Evolutionary conservation across 2,329 filamentous ascomycete species (phyloP), one percentile per base, ranked within the genome.

Genomic region (Dothistroma septosporum): DNA sequence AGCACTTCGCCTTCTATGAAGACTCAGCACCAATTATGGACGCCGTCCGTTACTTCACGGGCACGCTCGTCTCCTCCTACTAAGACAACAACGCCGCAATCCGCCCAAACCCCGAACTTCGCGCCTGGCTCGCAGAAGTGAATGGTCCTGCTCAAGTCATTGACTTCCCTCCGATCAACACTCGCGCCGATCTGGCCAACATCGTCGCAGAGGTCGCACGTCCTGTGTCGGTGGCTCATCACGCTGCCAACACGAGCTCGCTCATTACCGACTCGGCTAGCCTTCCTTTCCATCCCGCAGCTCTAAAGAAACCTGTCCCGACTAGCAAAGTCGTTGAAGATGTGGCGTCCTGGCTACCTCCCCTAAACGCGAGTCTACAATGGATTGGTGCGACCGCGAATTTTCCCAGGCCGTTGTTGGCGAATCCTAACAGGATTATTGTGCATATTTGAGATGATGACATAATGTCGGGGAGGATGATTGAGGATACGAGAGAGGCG

Each of bases 41-140:
- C 50, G 73, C 71, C 3, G 77, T 77, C 52, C 67, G 68, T 4
- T 57, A 59, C 0, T 81, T 81, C 67, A 74, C 80, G 63, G 66
- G 64, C 10, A 58, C 72, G 2, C 78, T 80, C 59, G 72, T 81
- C n/a, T 66, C 76, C 44, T 76, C 79, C 0, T 81, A 79, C 69
- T 82, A 82, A 68, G 3, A 60, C 1, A 65, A 64, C 31, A 70
- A 76, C 52, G 53, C 56, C 1, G 69, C 68, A 7, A 62, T 82
- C 10, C 55, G 58, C 1, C 55, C 59, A 4, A 80, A 82, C 63
- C 22, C 50, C 0, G 80, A 82, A 60, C 66, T 82, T 0, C 75
- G 78, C 58, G 70, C 70, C n/a, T 82, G 79, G 79, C 72, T 79
- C 31, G 49, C 55, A 1, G 79, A 82, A 70, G 76, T 76, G 24